Percentiles rank a stretch among this genome's conserved stretches.
phyloP scores from a whole-genome alignment of 352 stramenopile genomes.

The Blastocystis sp. region DNA sequence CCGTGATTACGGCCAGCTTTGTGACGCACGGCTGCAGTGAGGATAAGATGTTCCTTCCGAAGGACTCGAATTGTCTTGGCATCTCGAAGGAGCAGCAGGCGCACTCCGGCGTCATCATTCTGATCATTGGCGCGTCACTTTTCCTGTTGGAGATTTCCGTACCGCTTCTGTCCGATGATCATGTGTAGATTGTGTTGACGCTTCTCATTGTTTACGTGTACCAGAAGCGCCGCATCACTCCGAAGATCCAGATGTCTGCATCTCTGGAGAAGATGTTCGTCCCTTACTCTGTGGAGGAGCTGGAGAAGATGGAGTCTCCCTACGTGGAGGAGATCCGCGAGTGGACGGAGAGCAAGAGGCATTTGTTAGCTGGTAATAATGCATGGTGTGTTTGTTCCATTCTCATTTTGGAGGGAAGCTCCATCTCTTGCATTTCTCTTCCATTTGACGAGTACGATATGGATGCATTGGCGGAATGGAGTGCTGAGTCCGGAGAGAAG shows the following conservation, averaged over 20 bases:
- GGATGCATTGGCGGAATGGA: no score
- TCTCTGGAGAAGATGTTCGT: constrained; percentile 47
- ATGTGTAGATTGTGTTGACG: constrained; percentile 4
- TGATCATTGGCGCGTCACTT: not conserved
- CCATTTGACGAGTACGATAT: no score
- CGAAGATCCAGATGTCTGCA: constrained; percentile 1
- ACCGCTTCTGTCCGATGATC: not conserved
- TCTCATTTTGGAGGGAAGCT: not conserved
- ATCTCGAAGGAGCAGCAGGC: not conserved
- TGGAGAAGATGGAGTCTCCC: constrained; percentile 47
- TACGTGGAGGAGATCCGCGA: constrained; percentile 11
- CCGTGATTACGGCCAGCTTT: constrained; percentile 41
- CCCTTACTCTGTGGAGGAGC: constrained; percentile 21
- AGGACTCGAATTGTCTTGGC: constrained; percentile 32
- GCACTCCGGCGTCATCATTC: not conserved
- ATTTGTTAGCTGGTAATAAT: not conserved
- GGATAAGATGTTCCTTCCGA: constrained; percentile 15
- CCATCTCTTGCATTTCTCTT: not conserved
- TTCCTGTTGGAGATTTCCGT: constrained; percentile 8
- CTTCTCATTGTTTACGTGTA: constrained; percentile 28
- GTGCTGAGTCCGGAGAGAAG: no score
- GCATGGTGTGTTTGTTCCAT: not conserved
- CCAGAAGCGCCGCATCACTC: constrained; percentile 49
- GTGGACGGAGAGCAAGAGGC: not conserved
- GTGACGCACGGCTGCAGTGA: constrained; percentile 50